These are phyloP conservation scores for Celoporthe dispersa DNA, from an alignment of 2,329 filamentous ascomycete species.

Conservation along the genomic window DNA sequence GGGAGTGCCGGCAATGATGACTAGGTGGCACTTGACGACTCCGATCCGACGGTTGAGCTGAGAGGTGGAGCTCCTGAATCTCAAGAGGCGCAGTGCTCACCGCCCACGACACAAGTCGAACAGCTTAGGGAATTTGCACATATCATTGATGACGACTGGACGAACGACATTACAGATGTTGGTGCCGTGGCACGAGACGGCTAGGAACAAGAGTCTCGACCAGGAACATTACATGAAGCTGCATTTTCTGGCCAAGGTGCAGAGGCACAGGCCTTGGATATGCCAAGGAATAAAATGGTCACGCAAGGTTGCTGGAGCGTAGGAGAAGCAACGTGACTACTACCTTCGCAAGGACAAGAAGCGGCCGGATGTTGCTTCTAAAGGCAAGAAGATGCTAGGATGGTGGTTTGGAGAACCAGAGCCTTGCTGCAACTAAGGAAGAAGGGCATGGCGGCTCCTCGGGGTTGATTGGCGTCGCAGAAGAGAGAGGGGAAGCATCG, in stretches of 20 bases:
- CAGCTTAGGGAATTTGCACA: neutral
- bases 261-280: neutral
- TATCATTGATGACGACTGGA: neutral
- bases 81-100: neutral
- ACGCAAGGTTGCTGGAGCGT: neutral
- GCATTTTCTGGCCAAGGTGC: neutral
- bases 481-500: neutral
- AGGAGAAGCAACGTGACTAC: neutral
- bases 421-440: neutral
- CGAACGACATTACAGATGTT: neutral
- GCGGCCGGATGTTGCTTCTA: neutral
- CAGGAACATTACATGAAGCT: neutral
- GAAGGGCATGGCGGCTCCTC: neutral
- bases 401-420: neutral
- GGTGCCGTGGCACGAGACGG: neutral
- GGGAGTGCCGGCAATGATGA: constrained; percentile 59
- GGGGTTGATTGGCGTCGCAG: neutral
- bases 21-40: constrained; percentile 26
- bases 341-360: neutral
- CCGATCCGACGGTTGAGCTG: constrained; percentile 25
- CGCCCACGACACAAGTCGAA: neutral
- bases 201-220: neutral
- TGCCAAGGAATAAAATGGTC: neutral
- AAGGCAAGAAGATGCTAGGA: neutral
- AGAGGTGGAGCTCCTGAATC: constrained; percentile 4